Evolutionary conservation across 2,329 filamentous ascomycete genomes (phyloP), one percentile per base, ranked within the genome.

Genomic region (Ascochyta viciae-villosae): DNA sequence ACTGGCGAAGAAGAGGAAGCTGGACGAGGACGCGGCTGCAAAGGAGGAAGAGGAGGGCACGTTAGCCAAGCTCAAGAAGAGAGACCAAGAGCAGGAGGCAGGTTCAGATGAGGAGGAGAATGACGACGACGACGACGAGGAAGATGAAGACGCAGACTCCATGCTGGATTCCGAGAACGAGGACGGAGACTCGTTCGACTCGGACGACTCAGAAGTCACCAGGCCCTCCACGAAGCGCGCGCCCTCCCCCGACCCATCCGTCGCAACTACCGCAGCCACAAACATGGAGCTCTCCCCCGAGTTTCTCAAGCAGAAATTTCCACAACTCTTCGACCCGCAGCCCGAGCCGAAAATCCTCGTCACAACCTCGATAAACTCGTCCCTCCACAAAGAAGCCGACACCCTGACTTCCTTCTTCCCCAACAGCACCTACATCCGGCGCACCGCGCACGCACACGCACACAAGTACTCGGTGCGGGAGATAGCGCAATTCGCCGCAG

Each of bases 381-480:
- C 89, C 1, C 85, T 98, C 12, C 94, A 99, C 81, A 77, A 88
- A 59, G 87, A 96, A 80, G 93, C 92, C 44, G 78, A 90, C 56
- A 83, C 92, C 37, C 84, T 98, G 57, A 90, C 89, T 58, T 84
- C 85, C 9, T 80, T 98, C 57, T 96, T 98, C 78, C 94, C 95
- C 54, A 89, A 89, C 75, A 83, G 82, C 66, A 82, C 81, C 40
- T 97, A 98, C 78, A 90, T 99, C 65, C 91, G 88, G 2, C 89
- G 95, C 55, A 92, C 90, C 7, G 86, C 88, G 10, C 92, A 97
- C 75, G 87, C 87, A 48, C 92, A 93, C 76, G 86, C 87, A 8
- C 88, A 97, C 82, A 96, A 96, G 74, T 98, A 96, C 80, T 94
- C 89, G 23, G 84, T 99, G 23, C 86, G 90, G 45, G 95, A 99